Evolutionary conservation across 352 stramenopile genomes (phyloP), one percentile per base, ranked within the genome.

Genomic region (Aphanomyces invadans): DNA sequence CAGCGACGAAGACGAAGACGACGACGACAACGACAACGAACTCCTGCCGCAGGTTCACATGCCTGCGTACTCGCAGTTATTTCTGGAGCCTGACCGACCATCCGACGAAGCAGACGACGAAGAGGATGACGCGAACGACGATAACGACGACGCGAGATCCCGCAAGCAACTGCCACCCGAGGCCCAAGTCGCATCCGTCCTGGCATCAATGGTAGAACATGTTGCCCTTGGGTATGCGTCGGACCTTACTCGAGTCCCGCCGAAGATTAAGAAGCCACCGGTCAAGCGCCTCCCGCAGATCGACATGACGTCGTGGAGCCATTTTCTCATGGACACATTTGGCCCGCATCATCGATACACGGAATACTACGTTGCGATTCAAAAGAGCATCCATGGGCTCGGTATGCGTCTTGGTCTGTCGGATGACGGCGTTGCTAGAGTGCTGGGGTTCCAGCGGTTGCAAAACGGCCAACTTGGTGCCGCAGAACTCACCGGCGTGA

Each of bases 361-460:
- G 1, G 86, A 95, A 69, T 95, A 86, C 66, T 79, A 74, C 32
- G 78, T 95, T 4, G 76, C 82, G 23, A 61, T 95, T 4, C 74
- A 73, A 17, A 78, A 82, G 38, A 86, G 81, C 7, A 73, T 72
- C 7, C 75, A 89, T n/a, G 86, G 86, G 26, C 77, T 95, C 31
- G 86, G 86, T 11, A 89, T 95, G 80, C 85, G 86, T 23, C 71
- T 95, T 26, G 86, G 86, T 46, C 76, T 91, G 29, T 78, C 71
- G 23, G 81, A 78, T 42, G 75, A 85, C 53, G 68, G 68, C 21
- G 79, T 74, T 38, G 74, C 84, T 21, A 80, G 76, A 2, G 86
- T 95, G n/a, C 70, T 95, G 33, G 86, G 86, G 7, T 95, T 95
- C 51, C 86, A 95, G 51, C 68, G 69, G 21, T 74, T 95, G 12